Conservation (phyloP, 2,329 filamentous ascomycete genomes). For the Aaosphaeria arxii region DNA sequence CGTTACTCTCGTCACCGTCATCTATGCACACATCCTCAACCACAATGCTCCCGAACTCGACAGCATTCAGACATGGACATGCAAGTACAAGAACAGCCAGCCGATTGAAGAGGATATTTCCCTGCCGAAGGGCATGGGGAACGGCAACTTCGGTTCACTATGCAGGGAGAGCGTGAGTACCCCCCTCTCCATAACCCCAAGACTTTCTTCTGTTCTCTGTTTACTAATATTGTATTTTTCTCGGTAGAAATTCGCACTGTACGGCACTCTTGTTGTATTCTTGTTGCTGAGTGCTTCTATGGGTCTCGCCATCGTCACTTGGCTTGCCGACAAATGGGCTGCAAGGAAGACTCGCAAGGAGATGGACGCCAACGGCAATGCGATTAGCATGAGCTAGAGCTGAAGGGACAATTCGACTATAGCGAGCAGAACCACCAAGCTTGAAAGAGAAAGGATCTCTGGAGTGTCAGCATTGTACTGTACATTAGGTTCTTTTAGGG, state of each 20-base stretch:
- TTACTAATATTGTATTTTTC: not conserved
- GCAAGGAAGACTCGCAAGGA: constrained; percentile 31
- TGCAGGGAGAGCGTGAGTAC: constrained; percentile 41
- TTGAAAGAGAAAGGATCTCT: no score
- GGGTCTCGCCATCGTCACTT: constrained; percentile 30
- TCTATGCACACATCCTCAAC: constrained; percentile 40
- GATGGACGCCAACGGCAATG: constrained; percentile 8
- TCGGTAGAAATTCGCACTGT: constrained; percentile 42
- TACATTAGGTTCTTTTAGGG: no score
- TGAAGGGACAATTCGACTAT: no score
- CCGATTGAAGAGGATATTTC: constrained; percentile 19
- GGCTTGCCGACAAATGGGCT: constrained; percentile 37
- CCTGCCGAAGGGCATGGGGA: constrained; percentile 29
- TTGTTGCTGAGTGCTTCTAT: constrained; percentile 35
- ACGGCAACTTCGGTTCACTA: constrained; percentile 35
- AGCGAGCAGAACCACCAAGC: no score
- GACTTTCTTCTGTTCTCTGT: not conserved
- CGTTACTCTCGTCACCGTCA: constrained; percentile 39
- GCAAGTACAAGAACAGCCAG: constrained; percentile 32
- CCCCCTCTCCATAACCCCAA: not conserved
- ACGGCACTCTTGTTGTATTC: constrained; percentile 41
- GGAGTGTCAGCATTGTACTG: no score
- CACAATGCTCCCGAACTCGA: constrained; percentile 30
- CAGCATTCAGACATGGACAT: constrained; percentile 40
- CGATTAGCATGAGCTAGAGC: constrained; percentile 3